phyloP scores from a whole-genome alignment of 208 protist species.

The Trypanosoma mega region DNA sequence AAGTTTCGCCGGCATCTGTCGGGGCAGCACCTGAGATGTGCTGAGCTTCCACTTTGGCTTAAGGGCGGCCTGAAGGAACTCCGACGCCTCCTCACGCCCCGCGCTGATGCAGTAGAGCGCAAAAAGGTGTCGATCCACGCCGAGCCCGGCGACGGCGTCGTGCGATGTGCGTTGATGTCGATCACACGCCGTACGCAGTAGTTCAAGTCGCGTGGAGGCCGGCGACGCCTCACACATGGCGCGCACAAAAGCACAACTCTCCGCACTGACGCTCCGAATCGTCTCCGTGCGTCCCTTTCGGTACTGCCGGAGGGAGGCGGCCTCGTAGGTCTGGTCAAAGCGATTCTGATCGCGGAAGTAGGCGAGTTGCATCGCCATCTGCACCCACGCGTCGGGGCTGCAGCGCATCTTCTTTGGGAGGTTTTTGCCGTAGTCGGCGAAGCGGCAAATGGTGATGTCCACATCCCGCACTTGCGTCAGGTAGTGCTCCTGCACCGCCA shows the following conservation, averaged over 20 bases:
- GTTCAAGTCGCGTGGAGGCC: conserved; percentile 25
- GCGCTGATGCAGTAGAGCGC: conserved; percentile 76
- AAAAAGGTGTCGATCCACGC: conserved; percentile 88
- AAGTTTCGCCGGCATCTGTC: conserved; percentile 52
- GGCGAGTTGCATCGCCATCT: conserved; percentile 84
- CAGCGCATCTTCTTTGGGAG: conserved; percentile 40
- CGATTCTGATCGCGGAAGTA: conserved; percentile 58
- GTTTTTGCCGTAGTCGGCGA: conserved; percentile 44
- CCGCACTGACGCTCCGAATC: conserved; percentile 59
- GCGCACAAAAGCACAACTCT: conserved; percentile 54
- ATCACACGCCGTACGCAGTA: conserved; percentile 60
- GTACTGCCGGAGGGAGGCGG: conserved; percentile 59
- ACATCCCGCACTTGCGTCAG: conserved; percentile 46
- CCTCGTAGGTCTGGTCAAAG: conserved; percentile 76
- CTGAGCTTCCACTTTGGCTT: conserved; percentile 77
- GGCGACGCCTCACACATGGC: conserved; percentile 28
- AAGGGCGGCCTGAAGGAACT: conserved; percentile 61
- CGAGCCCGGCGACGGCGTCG: conserved; percentile 67
- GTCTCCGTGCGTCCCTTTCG: conserved; percentile 75
- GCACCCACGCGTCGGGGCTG: conserved; percentile 73
- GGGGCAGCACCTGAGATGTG: conserved; percentile 69
- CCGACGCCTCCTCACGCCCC: conserved; percentile 46
- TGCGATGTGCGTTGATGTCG: conserved; percentile 51
- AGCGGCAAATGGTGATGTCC: conserved; percentile 56
- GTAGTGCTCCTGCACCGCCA: conserved; percentile 40